Evolutionary conservation across 2,329 filamentous ascomycete species (phyloP).

Genomic region (Trichoderma pleuroti): DNA sequence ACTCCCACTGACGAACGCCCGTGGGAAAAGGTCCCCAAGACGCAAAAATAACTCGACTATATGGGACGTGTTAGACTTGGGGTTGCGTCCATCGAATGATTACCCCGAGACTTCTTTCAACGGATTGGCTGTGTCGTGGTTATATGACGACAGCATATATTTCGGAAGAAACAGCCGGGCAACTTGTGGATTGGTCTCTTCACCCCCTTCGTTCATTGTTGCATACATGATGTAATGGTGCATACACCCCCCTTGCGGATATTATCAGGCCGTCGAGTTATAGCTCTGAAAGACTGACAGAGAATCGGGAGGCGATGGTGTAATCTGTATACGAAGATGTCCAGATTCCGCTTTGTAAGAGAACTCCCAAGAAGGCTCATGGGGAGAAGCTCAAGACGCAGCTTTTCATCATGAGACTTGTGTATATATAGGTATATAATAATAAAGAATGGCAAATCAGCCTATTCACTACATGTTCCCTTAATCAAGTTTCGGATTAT

Average conservation of each 20-base stretch:
- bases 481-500: background rate
- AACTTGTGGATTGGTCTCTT: background rate
- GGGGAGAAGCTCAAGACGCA: background rate
- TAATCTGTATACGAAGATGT: background rate
- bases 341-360: background rate
- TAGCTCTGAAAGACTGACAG: background rate
- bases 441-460: background rate
- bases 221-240: background rate
- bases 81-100: background rate
- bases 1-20: background rate
- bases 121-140: background rate
- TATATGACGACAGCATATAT: background rate
- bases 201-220: background rate
- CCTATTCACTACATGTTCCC: accelerated
- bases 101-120: background rate
- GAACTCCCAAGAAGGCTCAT: background rate
- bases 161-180: background rate
- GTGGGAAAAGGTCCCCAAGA: background rate
- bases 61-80: background rate
- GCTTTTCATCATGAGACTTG: background rate
- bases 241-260: background rate
- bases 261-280: background rate
- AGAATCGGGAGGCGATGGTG: background rate
- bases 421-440: background rate
- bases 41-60: background rate